Conservation (phyloP, 176 grass and related monocot genomes). For the Oropetium thomaeum region DNA sequence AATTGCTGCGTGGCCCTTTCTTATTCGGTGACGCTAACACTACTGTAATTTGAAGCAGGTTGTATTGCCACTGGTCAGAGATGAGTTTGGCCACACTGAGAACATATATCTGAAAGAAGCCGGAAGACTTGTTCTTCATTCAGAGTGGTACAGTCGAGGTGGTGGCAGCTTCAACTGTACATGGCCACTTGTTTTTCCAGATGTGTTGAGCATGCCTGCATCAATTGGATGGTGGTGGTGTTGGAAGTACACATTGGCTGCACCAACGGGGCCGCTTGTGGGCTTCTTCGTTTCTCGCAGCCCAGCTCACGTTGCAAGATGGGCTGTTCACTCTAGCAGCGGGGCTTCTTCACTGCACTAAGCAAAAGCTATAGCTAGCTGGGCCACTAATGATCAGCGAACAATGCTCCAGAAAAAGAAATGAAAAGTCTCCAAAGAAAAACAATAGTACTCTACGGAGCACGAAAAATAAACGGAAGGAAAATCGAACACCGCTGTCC, state of each 20-base stretch:
- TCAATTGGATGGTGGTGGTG: neutral
- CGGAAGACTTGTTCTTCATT: constrained; percentile 92
- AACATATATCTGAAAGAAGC: constrained; percentile 93
- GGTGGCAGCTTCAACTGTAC: constrained; percentile 19
- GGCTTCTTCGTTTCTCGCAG: no score
- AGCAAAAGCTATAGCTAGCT: no score
- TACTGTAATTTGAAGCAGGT: constrained; percentile 52
- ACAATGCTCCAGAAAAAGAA: no score
- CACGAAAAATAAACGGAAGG: no score
- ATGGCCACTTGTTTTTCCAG: constrained; percentile 21
- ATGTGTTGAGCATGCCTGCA: constrained; percentile 7
- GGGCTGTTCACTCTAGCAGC: no score
- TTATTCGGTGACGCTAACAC: constrained; percentile 23
- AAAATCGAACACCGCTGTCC: neutral
- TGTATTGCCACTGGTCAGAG: constrained; percentile 55
- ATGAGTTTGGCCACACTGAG: constrained; percentile 92
- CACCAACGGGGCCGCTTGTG: no score
- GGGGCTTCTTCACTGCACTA: no score
- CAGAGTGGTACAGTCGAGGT: constrained; percentile 70
- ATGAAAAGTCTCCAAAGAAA: no score
- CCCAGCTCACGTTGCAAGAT: no score
- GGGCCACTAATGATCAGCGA: no score
- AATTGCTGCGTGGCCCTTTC: neutral
- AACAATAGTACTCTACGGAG: no score
- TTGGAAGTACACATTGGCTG: constrained; percentile 20